phyloP scores from a whole-genome alignment of 768 basidiomycete species.

The Cystofilobasidium macerans region DNA sequence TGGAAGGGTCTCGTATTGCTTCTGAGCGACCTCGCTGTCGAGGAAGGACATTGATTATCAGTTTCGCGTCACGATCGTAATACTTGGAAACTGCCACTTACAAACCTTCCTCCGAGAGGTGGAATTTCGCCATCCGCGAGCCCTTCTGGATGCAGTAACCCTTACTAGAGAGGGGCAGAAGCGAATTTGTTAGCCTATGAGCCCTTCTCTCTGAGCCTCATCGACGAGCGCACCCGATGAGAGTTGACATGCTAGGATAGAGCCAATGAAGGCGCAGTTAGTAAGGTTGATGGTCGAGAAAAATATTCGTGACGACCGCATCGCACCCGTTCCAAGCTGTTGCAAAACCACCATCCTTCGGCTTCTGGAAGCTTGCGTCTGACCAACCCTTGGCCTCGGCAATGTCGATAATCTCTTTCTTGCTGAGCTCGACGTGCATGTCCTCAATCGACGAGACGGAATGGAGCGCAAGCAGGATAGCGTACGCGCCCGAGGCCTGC shows the following conservation, averaged over 20 bases:
- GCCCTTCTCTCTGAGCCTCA: neutral
- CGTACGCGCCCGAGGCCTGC: constrained; percentile 18
- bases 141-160: constrained; percentile 8
- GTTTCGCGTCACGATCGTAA: neutral
- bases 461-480: constrained; percentile 16
- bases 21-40: constrained; percentile 9
- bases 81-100: neutral
- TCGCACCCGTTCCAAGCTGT: constrained; percentile 24
- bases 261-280: no score
- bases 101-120: constrained; percentile 12
- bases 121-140: constrained; percentile 1
- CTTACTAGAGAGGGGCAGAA: neutral
- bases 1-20: neutral
- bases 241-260: no score
- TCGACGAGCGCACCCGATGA: no score
- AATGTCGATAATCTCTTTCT: constrained; percentile 12
- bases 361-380: neutral
- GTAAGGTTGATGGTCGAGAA: no score
- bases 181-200: neutral
- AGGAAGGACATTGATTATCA: neutral
- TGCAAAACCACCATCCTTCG: neutral
- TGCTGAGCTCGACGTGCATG: constrained; percentile 1
- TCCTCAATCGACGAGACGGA: constrained; percentile 2
- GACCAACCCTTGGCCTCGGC: constrained; percentile 12
- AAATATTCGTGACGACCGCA: no score